Evolutionary conservation across 169 alveolate species (phyloP).

Genomic region (Cyclospora cayetanensis): DNA sequence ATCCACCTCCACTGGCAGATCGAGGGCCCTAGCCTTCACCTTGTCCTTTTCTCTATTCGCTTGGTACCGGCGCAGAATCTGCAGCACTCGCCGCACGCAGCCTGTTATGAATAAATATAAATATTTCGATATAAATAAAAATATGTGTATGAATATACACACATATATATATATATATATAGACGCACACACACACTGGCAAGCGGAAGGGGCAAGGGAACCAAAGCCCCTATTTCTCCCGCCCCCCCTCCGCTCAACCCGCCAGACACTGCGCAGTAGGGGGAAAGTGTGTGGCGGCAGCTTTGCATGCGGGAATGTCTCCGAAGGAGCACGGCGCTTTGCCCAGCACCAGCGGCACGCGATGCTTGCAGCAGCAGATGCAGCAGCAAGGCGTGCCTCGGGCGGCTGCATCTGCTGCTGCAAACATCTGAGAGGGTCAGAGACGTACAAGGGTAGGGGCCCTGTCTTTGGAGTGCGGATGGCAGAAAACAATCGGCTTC

Average conservation of each 20-base stretch:
- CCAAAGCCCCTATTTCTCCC: neutral
- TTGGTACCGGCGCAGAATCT: slow-evolving; percentile 32
- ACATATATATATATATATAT: too few species aligned
- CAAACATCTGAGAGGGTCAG: too few species aligned
- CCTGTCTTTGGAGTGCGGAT: slow-evolving; percentile 1
- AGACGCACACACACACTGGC: neutral
- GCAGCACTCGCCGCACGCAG: slow-evolving; percentile 19
- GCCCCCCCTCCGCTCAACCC: neutral
- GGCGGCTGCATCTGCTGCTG: too few species aligned
- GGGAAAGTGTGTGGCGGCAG: neutral
- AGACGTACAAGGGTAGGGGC: slow-evolving; percentile 57
- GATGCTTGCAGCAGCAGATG: neutral
- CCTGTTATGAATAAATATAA: neutral
- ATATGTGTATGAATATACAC: neutral
- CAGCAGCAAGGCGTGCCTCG: neutral
- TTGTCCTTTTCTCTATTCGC: slow-evolving; percentile 51
- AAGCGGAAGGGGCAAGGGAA: neutral
- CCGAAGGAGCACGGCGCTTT: neutral
- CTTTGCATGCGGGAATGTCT: neutral
- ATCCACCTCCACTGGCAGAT: slow-evolving; percentile 38
- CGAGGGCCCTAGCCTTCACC: slow-evolving; percentile 38
- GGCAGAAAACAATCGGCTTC: slow-evolving; percentile 52
- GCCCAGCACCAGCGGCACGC: neutral
- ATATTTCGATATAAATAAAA: too few species aligned
- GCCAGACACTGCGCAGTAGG: neutral